A percentile compares a stretch with the other conserved stretches of the same genome.
phyloP scores from a whole-genome alignment of 1,284 basidiomycete genomes.

The Ustilago cynodontis region DNA sequence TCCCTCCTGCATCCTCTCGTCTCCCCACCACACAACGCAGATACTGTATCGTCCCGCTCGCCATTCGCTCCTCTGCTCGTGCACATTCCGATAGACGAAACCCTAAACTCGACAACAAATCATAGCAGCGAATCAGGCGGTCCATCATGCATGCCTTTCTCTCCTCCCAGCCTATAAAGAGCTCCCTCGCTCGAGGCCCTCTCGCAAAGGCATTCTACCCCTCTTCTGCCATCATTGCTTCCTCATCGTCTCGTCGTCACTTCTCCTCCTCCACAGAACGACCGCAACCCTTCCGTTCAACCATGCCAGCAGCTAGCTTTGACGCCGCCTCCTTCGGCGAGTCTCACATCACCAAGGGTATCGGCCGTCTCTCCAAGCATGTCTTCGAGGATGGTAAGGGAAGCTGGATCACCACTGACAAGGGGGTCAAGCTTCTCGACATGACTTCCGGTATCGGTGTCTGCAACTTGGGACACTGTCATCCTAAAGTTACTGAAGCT shows the following conservation, averaged over 20 bases:
- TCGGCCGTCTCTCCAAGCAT: conserved; percentile 62
- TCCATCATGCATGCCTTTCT: conserved; percentile 22
- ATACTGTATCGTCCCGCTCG: not conserved
- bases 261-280: conserved; percentile 8
- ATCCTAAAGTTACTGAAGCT: conserved; percentile 64
- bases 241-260: conserved; percentile 6
- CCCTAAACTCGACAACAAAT: not conserved
- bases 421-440: conserved; percentile 63
- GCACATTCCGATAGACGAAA: conserved; percentile 7
- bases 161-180: conserved; percentile 39
- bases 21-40: conserved; percentile 2
- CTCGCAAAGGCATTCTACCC: not conserved
- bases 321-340: conserved; percentile 60
- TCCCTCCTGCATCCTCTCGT: not conserved
- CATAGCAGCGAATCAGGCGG: not conserved
- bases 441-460: conserved; percentile 68
- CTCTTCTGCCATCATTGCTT: not conserved
- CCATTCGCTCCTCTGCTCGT: not conserved
- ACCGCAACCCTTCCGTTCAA: conserved; percentile 19
- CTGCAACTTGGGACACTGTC: conserved; percentile 68
- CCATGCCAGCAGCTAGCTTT: conserved; percentile 41
- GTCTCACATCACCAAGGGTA: conserved; percentile 64
- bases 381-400: conserved; percentile 63
- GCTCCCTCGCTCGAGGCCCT: conserved; percentile 12
- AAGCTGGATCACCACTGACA: conserved; percentile 59